phyloP scores from a whole-genome alignment of 2,329 filamentous ascomycete genomes.

The Chaetomiaceae sp. region DNA sequence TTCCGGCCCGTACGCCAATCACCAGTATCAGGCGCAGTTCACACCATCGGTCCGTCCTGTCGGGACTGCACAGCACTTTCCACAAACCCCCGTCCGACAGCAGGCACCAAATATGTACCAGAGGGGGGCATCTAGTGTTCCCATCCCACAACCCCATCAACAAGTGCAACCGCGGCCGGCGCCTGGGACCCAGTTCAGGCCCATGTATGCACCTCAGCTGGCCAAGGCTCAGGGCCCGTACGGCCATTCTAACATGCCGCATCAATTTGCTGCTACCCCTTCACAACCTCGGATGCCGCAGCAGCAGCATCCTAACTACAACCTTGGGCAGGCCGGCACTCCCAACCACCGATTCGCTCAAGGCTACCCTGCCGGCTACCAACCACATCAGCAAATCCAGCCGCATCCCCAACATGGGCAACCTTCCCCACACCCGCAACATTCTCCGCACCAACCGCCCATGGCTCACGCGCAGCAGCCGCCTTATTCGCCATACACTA shows the following conservation, averaged over 20 bases:
- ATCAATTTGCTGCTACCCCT: slow-evolving; percentile 41
- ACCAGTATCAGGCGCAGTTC: slow-evolving; percentile 47
- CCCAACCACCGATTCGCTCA: slow-evolving; percentile 40
- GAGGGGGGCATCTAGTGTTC: slow-evolving; percentile 38
- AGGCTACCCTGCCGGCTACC: slow-evolving; percentile 27
- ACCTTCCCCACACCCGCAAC: slow-evolving; percentile 32
- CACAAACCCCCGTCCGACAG: slow-evolving; percentile 39
- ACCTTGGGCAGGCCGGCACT: slow-evolving; percentile 39
- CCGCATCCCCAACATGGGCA: slow-evolving; percentile 29
- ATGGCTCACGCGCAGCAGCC: slow-evolving; percentile 29
- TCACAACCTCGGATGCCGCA: slow-evolving; percentile 42
- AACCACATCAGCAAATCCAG: slow-evolving; percentile 29
- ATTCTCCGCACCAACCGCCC: slow-evolving; percentile 22
- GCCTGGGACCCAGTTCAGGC: slow-evolving; percentile 44
- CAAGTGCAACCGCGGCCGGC: slow-evolving; percentile 35
- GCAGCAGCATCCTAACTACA: slow-evolving; percentile 39
- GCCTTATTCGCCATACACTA: slow-evolving; percentile 39
- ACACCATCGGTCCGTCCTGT: slow-evolving; percentile 45
- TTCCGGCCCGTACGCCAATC: slow-evolving; percentile 38
- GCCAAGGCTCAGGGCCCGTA: slow-evolving; percentile 51
- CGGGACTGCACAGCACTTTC: slow-evolving; percentile 36
- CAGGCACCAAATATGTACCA: slow-evolving; percentile 36
- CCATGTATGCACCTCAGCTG: slow-evolving; percentile 49
- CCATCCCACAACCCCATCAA: slow-evolving; percentile 38
- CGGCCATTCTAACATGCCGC: slow-evolving; percentile 46